Evolutionary conservation across 2,329 filamentous ascomycete species (phyloP).

Genomic region (Ustilaginoidea virens): DNA sequence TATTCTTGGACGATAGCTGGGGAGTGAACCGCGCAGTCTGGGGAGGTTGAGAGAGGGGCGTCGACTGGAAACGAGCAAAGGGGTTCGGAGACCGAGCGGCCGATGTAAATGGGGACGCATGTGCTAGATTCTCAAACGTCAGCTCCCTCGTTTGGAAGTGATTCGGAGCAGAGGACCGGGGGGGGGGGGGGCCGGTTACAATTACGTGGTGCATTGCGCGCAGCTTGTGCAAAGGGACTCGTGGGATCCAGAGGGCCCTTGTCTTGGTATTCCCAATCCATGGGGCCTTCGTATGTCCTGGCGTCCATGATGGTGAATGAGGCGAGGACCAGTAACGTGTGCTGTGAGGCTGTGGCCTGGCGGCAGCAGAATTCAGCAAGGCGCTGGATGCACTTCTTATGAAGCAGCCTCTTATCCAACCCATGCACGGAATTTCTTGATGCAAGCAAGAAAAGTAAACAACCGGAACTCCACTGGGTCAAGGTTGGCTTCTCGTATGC

Average conservation of each 20-base stretch:
- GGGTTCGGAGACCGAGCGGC: slow-evolving; percentile 15
- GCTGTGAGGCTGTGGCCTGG: too few species aligned
- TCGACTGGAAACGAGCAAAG: slow-evolving; percentile 21
- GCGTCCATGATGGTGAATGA: slow-evolving; percentile 26
- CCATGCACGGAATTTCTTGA: too few species aligned
- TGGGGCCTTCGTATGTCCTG: slow-evolving; percentile 43
- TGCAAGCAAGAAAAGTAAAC: slow-evolving; percentile 24
- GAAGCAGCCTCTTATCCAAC: too few species aligned
- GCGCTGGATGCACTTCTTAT: slow-evolving; percentile 1
- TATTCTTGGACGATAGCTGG: slow-evolving; percentile 22
- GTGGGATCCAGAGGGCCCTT: slow-evolving; percentile 41
- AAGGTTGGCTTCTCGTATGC: too few species aligned
- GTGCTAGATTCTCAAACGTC: slow-evolving; percentile 13
- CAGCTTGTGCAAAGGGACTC: slow-evolving; percentile 44
- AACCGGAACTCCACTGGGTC: too few species aligned
- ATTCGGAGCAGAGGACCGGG: slow-evolving; percentile 9
- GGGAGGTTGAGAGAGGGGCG: slow-evolving; percentile 21
- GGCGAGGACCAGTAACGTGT: background rate
- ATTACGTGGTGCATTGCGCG: slow-evolving; percentile 23
- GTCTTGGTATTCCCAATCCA: slow-evolving; percentile 53
- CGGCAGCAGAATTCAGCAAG: too few species aligned
- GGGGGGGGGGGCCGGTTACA: too few species aligned
- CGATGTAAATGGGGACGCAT: slow-evolving; percentile 23
- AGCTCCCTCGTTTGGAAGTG: too few species aligned
- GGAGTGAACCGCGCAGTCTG: slow-evolving; percentile 32